Base-by-base conservation (phyloP, 768 basidiomycete genomes). In the Naematelia aurantialba region DNA sequence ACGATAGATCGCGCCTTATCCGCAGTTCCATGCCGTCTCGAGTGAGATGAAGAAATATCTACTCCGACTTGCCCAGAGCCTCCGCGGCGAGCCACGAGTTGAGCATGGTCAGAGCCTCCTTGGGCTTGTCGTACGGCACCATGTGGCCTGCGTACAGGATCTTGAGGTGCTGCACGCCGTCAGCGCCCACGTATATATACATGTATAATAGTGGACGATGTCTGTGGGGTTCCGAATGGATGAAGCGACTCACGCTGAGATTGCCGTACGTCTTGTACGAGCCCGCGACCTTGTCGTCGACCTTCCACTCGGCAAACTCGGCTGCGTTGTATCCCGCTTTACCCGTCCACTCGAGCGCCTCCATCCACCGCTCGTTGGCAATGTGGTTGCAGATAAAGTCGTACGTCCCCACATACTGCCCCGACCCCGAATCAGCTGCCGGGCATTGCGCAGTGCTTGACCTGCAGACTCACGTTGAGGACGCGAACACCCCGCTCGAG, bases 401-500 rank as follows among this genome's bases (percentile, higher is more conserved):
- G 17, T 42, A 62, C 2, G 64, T 63, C 14, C 67, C 30, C n/a
- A 19, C 48, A 25, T 63, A 61, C 59, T 68, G 31, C 26, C n/a
- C 29, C 52, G 12, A 55, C 57, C 34, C 14, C 25, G 29, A 45
- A 58, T 30, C 45, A 39, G 34, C 17, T n/a, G n/a, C 34, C 34
- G 17, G 34, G 8, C 34, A 8, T 8, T 39, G 34, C 34, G 34
- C 8, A 8, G 34, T 17, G 2, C 14, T 3, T 12, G 31, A n/a
- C 39, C 5, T n/a, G 49, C n/a, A 60, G 5, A 62, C 62, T 45
- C 31, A 66, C 59, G 45, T 60, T 85, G 44, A 91, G 81, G 31
- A 89, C 79, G 4, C 85, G 83, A 19, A 92, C 77, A 0, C 86
- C 86, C n/a, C 88, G 82, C 59, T 91, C 88, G 8, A 91, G 82